These are phyloP conservation scores for Celoporthe dispersa DNA, from an alignment of 2,329 filamentous ascomycete species.

Conservation along the genomic window DNA sequence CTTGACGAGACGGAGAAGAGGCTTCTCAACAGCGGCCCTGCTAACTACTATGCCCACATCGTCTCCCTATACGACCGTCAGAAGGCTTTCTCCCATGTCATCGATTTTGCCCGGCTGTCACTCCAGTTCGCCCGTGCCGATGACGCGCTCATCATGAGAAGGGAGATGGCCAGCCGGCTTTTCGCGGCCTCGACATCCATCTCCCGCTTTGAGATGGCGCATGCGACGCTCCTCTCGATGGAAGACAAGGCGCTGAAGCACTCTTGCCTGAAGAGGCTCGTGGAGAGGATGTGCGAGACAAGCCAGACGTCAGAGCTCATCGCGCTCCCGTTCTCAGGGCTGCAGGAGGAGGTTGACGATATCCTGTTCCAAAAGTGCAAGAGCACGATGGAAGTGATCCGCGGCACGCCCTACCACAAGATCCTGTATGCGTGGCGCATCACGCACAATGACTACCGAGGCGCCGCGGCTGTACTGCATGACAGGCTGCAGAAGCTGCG, in stretches of 20 bases:
- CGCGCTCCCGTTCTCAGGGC: constrained; percentile 75
- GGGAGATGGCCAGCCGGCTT: constrained; percentile 79
- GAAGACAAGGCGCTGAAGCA: constrained; percentile 72
- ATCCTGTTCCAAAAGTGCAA: constrained; percentile 75
- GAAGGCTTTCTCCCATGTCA: constrained; percentile 77
- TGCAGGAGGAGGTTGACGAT: constrained; percentile 79
- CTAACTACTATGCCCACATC: constrained; percentile 87
- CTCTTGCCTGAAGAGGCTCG: constrained; percentile 71
- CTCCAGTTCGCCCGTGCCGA: constrained; percentile 62
- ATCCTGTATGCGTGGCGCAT: constrained; percentile 92
- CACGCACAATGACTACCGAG: constrained; percentile 82
- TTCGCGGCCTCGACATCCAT: constrained; percentile 83
- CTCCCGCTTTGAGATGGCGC: constrained; percentile 80
- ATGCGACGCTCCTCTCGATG: constrained; percentile 76
- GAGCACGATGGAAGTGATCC: constrained; percentile 66
- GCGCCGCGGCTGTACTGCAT: constrained; percentile 66
- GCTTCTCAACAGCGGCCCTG: constrained; percentile 70
- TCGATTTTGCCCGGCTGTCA: constrained; percentile 80
- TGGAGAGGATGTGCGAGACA: constrained; percentile 71
- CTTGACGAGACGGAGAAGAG: constrained; percentile 77
- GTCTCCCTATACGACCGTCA: constrained; percentile 79
- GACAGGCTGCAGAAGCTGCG: constrained; percentile 68
- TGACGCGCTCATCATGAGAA: constrained; percentile 50
- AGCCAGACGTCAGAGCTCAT: constrained; percentile 70
- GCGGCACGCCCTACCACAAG: constrained; percentile 77